Base-by-base conservation (phyloP, 139 green algal genomes). In the Bryopsis sp. region DNA sequence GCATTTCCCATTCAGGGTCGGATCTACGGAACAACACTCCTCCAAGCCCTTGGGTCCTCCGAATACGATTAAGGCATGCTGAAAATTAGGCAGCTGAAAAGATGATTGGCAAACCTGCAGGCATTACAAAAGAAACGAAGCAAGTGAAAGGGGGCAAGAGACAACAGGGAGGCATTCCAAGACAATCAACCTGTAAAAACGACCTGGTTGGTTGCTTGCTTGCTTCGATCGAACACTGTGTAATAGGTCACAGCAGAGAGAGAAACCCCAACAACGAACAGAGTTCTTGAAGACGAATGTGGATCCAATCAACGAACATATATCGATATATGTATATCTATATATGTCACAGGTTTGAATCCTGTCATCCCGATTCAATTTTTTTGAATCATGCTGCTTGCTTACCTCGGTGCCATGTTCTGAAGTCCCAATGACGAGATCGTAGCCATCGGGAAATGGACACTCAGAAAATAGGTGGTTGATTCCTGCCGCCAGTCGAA, bases 11-110 rank as follows among this genome's bases (percentile, higher is more conserved):
- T 66, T 6, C 8, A 78, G 22, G 37, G 35, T 58, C 11, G 67
- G 58, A 39, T 84, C 78, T 37, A 69, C 62, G 5, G 58, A 32
- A 2, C 74, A 28, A 34, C 74, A 77, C 34, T 84, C 73, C 39
- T 95, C 89, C 33, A 96, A 50, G 0, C 88, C 89, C 19, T 79
- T 63, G 3, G 81, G 83, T 6, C 76, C 89, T 0, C 87, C 90
- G 74, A 97, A 86, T 0, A 83, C 82, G 1, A 97, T 33, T 34
- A 97, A 54, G 32, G 78, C 19, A 71, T 96, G 90, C 39, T 79
- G 71, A 58, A 86, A 96, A 3, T 63, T 15, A 0, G 79, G 79
- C 43, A 95, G 54, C 39, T 77, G 54, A 29, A 95, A 74, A 33
- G 74, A 66, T 74, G 1, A 68, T 68, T 46, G 71, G 58, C 2